These are phyloP conservation scores for Arxiozyma telluris DNA, from an alignment of 1,139 yeast species.

Conservation along the genomic window DNA sequence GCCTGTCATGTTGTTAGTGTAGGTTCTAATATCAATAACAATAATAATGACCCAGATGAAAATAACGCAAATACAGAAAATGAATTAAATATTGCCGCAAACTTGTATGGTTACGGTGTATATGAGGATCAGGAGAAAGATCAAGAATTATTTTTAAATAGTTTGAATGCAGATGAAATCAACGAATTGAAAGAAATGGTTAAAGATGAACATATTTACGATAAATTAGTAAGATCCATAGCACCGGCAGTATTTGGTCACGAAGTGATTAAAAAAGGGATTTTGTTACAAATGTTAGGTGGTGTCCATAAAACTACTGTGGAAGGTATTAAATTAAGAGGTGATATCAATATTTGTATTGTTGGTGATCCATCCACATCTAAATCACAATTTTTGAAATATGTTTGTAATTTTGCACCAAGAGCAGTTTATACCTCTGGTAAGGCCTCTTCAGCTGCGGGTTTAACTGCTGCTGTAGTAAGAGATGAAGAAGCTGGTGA, in stretches of 20 bases:
- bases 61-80: conserved; percentile 17
- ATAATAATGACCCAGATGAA: conserved; percentile 8
- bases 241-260: conserved; percentile 98
- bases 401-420: conserved; percentile 86
- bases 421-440: conserved; percentile 97
- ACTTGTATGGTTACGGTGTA: conserved; percentile 19
- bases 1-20: conserved; percentile 70
- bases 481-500: conserved; percentile 97
- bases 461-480: conserved; percentile 96
- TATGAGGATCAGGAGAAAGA: conserved; percentile 40
- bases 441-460: conserved; percentile 98
- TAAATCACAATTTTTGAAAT: conserved; percentile 89
- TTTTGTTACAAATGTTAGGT: conserved; percentile 78
- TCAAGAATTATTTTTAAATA: conserved; percentile 72
- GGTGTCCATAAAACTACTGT: conserved; percentile 94
- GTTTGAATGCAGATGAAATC: conserved; percentile 75
- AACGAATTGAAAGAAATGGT: conserved; percentile 86
- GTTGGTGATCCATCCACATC: conserved; percentile 99
- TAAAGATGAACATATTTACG: conserved; percentile 76
- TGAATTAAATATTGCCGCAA: conserved; percentile 22
- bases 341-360: conserved; percentile 92
- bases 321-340: conserved; percentile 92
- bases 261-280: conserved; percentile 87
- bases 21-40: conserved; percentile 21
- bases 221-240: conserved; percentile 76